A percentile compares a stretch with the other conserved stretches of the same genome.
Conservation (phyloP, 169 alveolate species). For the Cryptosporidium ryanae region DNA sequence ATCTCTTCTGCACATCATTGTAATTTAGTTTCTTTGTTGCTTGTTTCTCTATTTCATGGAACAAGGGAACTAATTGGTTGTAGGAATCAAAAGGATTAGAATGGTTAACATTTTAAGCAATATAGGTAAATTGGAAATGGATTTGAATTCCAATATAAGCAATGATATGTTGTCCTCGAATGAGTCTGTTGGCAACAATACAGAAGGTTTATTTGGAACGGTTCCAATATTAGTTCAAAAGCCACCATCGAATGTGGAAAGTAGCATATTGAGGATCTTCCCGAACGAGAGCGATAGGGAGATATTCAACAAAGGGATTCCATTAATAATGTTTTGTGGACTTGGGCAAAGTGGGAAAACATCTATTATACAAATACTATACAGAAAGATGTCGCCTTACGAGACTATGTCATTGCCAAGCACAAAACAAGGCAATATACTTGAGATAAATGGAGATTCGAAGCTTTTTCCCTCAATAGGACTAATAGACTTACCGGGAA, state of each 20-base stretch:
- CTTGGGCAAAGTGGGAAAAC: constrained; percentile 80
- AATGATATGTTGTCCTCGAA: no score
- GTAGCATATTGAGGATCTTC: constrained; percentile 1
- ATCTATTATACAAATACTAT: constrained; percentile 80
- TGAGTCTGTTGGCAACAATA: no score
- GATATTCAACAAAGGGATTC: constrained; percentile 42
- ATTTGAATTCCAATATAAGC: no score
- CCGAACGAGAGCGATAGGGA: constrained; percentile 30
- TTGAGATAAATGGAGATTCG: constrained; percentile 59
- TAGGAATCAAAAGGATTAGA: no score
- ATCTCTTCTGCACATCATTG: no score
- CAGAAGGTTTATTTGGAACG: no score
- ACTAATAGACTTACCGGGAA: constrained; percentile 77
- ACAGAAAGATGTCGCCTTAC: constrained; percentile 80
- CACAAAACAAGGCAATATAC: constrained; percentile 69
- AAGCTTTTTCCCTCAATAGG: constrained; percentile 75
- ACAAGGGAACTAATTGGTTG: no score
- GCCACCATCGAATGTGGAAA: neutral
- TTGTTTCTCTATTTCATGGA: no score
- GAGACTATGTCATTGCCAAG: constrained; percentile 78
- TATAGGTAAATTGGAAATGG: no score
- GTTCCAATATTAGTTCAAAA: no score
- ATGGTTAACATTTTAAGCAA: no score
- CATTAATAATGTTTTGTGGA: constrained; percentile 77
- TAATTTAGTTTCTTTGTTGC: no score